Base-by-base conservation (phyloP, 768 basidiomycete species). In the Leccinum rimulosum region DNA sequence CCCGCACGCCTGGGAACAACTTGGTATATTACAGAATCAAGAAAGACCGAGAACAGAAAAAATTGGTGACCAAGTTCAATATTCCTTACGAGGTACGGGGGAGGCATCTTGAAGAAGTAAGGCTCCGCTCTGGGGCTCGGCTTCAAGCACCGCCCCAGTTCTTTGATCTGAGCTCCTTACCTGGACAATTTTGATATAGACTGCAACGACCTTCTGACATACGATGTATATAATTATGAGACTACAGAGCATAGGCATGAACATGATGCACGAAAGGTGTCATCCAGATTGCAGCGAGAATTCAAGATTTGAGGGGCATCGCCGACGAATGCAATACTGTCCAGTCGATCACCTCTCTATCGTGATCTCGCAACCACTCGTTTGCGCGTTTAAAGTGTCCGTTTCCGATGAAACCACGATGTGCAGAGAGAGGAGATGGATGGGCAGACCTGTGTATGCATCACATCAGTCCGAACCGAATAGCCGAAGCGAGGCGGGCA, bases 371-470 rank as follows among this genome's bases (percentile, higher is more conserved):
- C 14, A 93, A 68, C 91, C 91, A 93, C 59, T 85, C 83, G 69
- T 93, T 92, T 14, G 89, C 86, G 52, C 78, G 76, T 54, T 77
- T 80, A 73, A 93, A 93, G 70, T 93, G 91, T 0, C 76, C 81
- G 64, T 91, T 93, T 19, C 89, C 89, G 0, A 49, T 25, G 69
- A 93, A 94, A 0, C 92, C 92, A 57, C 83, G 77, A 59, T 82
- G 77, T 0, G 90, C 92, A 0, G 86, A 85, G 9, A 93, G 74
- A 9, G 91, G 91, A 1, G 86, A 89, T 0, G 92, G 92, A 75
- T 93, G 91, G 3, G 86, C 71, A 45, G 82, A 80, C 71, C 81
- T 83, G 60, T 22, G 19, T 6, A 48, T 4, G 38, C 28, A 47
- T n/a, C 7, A 3, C 14, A 22, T 62, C 17, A 55, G 33, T 28